Evolutionary conservation across 2,329 filamentous ascomycete genomes (phyloP), one percentile per base, ranked within the genome.

Genomic region (Stachybotrys echinatus): DNA sequence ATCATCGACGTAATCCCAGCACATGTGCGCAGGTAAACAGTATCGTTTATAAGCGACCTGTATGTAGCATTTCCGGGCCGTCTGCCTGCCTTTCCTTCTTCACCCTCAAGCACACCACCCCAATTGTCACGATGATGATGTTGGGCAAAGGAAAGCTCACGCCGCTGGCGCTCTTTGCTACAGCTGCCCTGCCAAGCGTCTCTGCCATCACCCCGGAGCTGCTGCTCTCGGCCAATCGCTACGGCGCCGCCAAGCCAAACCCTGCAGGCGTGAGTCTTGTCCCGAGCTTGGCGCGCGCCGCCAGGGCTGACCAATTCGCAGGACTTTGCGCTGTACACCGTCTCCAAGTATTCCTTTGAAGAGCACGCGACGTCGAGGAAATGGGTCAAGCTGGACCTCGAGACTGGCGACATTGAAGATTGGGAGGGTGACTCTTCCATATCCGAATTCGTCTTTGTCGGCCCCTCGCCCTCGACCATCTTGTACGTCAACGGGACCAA

Each of bases 401-500:
- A 18, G 6, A 43, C 37, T 18, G 47, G 47, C 19, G 47, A 42
- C 38, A 43, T 48, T 8, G 27, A 10, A 14, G 22, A 18, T 17
- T 48, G 47, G 47, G 19, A 17, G 10, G 17, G 31, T 23, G 47
- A n/a, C 21, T 23, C 20, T 34, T 34, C 20, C 14, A 48, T 48
- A 34, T 48, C 47, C 4, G 47, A 48, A 23, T 17, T 43, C 17
- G 47, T 48, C n/a, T 48, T 48, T 43, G 38, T 48, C n/a, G 47
- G 47, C 39, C 19, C 37, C 17, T 18, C 40, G 47, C 39, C 47
- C 47, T 42, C 47, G 5, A 48, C 31, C 47, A 48, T 50, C 42
- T 37, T 48, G n/a, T 48, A 48, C 39, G 31, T 48, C 47, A 48
- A 48, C n/a, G 39, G 37, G 12, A 42, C 47, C 37, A 48, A 48